Base-by-base conservation (phyloP, 2,329 filamentous ascomycete genomes). In the Hymenotorrendiella dingleyae region DNA sequence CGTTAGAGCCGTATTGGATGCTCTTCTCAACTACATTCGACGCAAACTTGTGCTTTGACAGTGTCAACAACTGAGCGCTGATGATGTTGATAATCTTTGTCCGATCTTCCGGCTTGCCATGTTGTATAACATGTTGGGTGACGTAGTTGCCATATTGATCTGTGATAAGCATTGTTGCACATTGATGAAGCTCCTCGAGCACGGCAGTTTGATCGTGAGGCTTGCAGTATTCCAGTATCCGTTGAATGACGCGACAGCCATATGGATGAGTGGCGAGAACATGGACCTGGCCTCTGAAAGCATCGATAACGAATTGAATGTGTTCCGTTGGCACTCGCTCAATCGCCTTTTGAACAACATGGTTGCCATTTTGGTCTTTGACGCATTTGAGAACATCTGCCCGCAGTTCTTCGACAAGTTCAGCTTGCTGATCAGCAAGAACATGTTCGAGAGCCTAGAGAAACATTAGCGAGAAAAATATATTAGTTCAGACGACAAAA, bases 1-100 rank as follows among this genome's bases (percentile, higher is more conserved):
- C 71, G 16, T 76, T 68, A 0, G 78, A 78, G 16, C 86, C 87
- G 53, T 74, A 77, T 42, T 84, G 72, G 47, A 97, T 83, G 60
- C 89, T 94, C 64, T 88, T 91, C 65, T 98, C 93, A 1, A 98
- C 91, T 3, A 98, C 91, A 56, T 98, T 97, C 58, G 90, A 96
- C 1, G 93, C 91, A 58, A 87, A 94, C 62, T 98, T 98, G 69
- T 97, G 88, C 69, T 89, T 95, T 20, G 89, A 95, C 55, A 88
- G 82, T 1, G 69, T 67, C 28, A 95, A 65, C 2, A 95, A 69
- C 44, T 88, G 78, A 10, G 72, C 71, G 51, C 82, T 81, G 50
- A 97, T 83, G 35, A 88, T 70, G 20, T 73, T 67, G 43, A 95
- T 84, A 56, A 96, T 83, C 54, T 73, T 78, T 11, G 73, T 72